These are phyloP conservation scores for Phytophthora pisi DNA, from an alignment of 352 stramenopile genomes.

Conservation along the genomic window DNA sequence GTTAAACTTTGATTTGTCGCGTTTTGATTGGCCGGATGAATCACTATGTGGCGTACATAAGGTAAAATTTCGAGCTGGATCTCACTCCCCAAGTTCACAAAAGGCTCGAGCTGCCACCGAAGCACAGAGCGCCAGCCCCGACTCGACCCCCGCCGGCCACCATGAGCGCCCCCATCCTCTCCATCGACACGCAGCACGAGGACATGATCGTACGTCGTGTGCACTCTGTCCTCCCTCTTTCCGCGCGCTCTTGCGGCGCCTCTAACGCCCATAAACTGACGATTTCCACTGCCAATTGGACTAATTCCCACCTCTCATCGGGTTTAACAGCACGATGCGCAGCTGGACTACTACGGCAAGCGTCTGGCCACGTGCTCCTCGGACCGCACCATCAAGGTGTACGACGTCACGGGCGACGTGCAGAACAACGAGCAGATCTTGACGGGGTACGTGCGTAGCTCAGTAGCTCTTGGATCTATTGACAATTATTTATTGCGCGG, in stretches of 20 bases:
- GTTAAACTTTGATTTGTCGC: not conserved
- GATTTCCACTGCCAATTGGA: not conserved
- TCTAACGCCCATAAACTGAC: constrained; percentile 17
- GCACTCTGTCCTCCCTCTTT: not conserved
- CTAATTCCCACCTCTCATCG: constrained; percentile 23
- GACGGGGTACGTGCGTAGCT: constrained; percentile 67
- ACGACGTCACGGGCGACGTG: constrained; percentile 93
- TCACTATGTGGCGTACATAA: constrained; percentile 2
- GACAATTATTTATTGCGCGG: not conserved
- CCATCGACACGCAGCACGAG: constrained; percentile 98
- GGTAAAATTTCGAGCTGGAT: constrained; percentile 6
- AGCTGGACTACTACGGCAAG: constrained; percentile 99
- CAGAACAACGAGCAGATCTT: constrained; percentile 91
- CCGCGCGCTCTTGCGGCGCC: not conserved
- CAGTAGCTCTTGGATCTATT: constrained; percentile 10
- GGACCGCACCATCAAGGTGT: constrained; percentile 97
- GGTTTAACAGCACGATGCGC: constrained; percentile 92
- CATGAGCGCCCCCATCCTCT: constrained; percentile 87
- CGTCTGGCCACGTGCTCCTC: constrained; percentile 98
- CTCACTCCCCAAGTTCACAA: constrained; percentile 5
- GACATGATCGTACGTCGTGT: constrained; percentile 92
- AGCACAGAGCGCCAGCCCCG: constrained; percentile 15
- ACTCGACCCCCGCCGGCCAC: constrained; percentile 17
- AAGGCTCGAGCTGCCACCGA: constrained; percentile 26
- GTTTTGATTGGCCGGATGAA: not conserved